Base-by-base conservation (phyloP, 805 yeast genomes). In the Schwanniomyces yamadae region DNA sequence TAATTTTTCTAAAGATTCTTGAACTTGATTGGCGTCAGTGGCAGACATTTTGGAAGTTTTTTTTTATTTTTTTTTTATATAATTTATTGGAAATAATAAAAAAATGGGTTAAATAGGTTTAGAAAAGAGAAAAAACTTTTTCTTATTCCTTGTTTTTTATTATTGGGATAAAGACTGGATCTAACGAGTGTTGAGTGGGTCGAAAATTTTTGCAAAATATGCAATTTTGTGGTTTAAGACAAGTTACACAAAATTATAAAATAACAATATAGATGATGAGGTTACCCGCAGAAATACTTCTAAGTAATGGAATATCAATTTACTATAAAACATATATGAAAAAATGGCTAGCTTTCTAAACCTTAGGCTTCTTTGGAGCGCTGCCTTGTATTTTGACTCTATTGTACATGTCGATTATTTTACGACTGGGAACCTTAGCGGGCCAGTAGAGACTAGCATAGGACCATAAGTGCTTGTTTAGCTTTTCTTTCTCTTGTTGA, bases 381-480 rank as follows among this genome's bases (percentile, higher is more conserved):
- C 26, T 40, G 26, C 33, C 39, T 29, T 45, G 48, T 11, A 40
- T 39, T 43, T 69, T 73, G 40, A 81, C 61, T 59, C 82, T 78
- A 42, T 64, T 71, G 59, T 86, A 89, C 96, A 89, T 88, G 20
- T 77, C 80, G 52, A 73, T 71, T 43, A 88, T 77, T 62, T 83
- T 83, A 24, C 69, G 60, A 41, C 91, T 82, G 27, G 84, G 78
- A n/a, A 82, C 96, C 42, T 76, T 75, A 3, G 80, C 84, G 2
- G 96, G 96, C 96, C 96, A 88, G 63, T 80, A 88, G 36, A 77
- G 73, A 14, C 89, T 73, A 4, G 93, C 87, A 56, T 82, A 87
- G 20, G 84, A 76, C 96, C 96, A 88, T 40, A 88, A 61, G 50
- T 87, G 93, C 54, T 75, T 81, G 39, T 69, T 66, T 39, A 64